Base-by-base conservation (phyloP, 441 rosid genomes). In the Adansonia grandidieri region DNA sequence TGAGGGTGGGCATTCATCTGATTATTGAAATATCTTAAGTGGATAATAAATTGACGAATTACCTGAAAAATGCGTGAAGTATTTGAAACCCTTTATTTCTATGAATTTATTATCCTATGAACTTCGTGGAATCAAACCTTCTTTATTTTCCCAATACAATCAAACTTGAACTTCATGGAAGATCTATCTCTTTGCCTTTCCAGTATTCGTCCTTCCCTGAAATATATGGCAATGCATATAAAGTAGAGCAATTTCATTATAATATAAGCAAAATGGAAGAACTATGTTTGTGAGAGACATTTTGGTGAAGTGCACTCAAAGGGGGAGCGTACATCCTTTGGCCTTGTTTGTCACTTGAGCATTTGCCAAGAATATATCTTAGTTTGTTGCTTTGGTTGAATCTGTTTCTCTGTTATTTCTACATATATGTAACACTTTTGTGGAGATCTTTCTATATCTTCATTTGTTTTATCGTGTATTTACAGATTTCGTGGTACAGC, bases 381-480 rank as follows among this genome's bases (percentile, higher is more conserved):
- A 28, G 62, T 53, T 51, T 71, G 57, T 50, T 15, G 10, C 45
- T 8, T 51, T 71, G 61, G 60, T 2, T 71, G 11, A 71, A 70
- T 11, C 22, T 6, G 28, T 32, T 32, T 51, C 45, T 28, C 62
- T 53, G 74, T 24, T 53, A 71, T 32, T 28, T 71, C 45, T 71
- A n/a, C 61, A 15, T 51, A 9, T 28, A 50, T 54, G 2, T 22
- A 71, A 71, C 47, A 2, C 62, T 71, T 71, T 28, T 32, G 14
- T 15, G 0, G 58, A 15, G 15, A 17, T 53, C 75, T 57, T 72
- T 54, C 9, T 56, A 37, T 56, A 22, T 13, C 8, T 58, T 71
- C 20, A 8, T 5, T 47, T 63, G 24, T 28, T 40, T 79, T 50
- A 17, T 64, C 2, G 72, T 20, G n/a, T 54, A 54, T 80, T 69